Evolutionary conservation across 306 rosid genomes (phyloP).

Genomic region (peach (Prunus persica)): DNA sequence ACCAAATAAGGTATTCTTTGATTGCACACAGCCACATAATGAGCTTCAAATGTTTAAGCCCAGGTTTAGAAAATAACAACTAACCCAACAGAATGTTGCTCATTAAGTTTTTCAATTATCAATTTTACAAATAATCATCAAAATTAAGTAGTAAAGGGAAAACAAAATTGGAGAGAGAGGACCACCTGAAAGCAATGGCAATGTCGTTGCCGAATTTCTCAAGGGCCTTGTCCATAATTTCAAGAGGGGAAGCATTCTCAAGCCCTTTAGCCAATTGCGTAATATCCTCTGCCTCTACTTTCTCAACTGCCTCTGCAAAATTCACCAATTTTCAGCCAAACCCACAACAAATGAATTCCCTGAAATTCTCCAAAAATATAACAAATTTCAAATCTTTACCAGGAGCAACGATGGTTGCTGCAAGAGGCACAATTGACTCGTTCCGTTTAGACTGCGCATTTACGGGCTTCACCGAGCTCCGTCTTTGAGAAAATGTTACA

Average conservation of each 20-base stretch:
- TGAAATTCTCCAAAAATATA: background rate
- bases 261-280: slow-evolving; percentile 50
- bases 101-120: background rate
- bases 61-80: background rate
- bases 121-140: too few species aligned
- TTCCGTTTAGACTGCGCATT: slow-evolving; percentile 49
- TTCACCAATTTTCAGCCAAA: background rate
- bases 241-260: slow-evolving; percentile 72
- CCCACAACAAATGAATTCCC: background rate
- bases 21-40: background rate
- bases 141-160: background rate
- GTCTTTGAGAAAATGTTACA: slow-evolving; percentile 33
- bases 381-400: slow-evolving; percentile 32
- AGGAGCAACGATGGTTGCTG: slow-evolving; percentile 43
- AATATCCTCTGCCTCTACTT: slow-evolving; percentile 43
- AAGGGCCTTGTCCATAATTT: slow-evolving; percentile 73
- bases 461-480: slow-evolving; percentile 37
- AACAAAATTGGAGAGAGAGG: background rate
- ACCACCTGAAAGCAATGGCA: slow-evolving; percentile 86
- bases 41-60: background rate
- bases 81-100: background rate
- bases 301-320: slow-evolving; percentile 59
- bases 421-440: slow-evolving; percentile 45
- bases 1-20: background rate
- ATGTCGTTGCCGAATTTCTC: slow-evolving; percentile 69